A percentile compares a stretch with the other conserved stretches of the same genome.
These are phyloP conservation scores for Zymoseptoria crescenta DNA, from an alignment of 2,329 filamentous ascomycete genomes.

Conservation along the genomic window DNA sequence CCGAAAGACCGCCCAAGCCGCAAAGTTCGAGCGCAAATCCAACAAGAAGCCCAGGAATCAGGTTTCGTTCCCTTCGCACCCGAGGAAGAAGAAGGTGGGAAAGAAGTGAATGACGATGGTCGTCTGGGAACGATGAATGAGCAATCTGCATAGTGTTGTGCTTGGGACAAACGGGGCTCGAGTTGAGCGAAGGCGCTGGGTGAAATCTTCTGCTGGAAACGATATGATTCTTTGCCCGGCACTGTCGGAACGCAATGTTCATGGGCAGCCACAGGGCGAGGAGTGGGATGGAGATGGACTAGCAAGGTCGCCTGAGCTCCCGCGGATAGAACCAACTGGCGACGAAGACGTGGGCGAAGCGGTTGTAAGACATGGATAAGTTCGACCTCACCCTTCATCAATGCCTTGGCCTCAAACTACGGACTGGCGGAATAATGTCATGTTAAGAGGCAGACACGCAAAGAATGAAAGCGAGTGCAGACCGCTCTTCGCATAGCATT, in stretches of 20 bases:
- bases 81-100: slow-evolving; percentile 15
- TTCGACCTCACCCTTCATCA: too few relatives aligned
- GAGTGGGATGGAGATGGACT: too few relatives aligned
- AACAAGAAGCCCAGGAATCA: slow-evolving; percentile 33
- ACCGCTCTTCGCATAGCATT: neutral
- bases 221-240: neutral
- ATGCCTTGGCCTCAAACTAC: too few relatives aligned
- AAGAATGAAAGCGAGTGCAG: too few relatives aligned
- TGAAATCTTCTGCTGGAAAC: neutral
- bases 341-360: too few relatives aligned
- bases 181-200: neutral
- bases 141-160: neutral
- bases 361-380: too few relatives aligned
- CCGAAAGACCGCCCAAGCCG: slow-evolving; percentile 25
- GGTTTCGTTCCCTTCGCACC: slow-evolving; percentile 30
- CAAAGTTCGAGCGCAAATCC: slow-evolving; percentile 30
- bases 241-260: too few relatives aligned
- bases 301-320: too few relatives aligned
- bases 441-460: too few relatives aligned
- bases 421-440: too few relatives aligned
- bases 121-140: neutral
- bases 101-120: slow-evolving; percentile 23
- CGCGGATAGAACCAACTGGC: too few relatives aligned
- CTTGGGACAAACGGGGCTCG: neutral
- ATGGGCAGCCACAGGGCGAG: too few relatives aligned